Base-by-base conservation (phyloP, 208 protist species). In the Trypanosoma rangeli region DNA sequence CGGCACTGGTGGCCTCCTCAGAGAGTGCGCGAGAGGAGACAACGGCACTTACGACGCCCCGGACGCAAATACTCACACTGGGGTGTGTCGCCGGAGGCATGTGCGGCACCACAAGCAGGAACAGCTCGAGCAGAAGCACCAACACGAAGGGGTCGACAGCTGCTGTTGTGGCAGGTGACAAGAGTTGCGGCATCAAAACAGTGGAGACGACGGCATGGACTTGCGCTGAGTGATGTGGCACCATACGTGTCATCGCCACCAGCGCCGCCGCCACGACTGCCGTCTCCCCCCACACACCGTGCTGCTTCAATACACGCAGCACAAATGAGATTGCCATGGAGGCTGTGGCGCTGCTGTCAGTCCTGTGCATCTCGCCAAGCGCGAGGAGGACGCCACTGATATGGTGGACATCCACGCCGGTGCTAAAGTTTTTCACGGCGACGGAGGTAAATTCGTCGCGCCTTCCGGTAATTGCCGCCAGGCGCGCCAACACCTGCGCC, bases 301-400 rank as follows among this genome's bases (percentile, higher is more conserved):
- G 61, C 26, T 73, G 74, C n/a, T 70, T 72, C 39, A 83, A 67
- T 55, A 77, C 63, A 42, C 84, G 74, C 15, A 81, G 64, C 12
- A 87, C 61, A 62, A 89, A 73, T 29, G 83, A 90, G 46, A 81
- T 78, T 28, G 79, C 85, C 35, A 94, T 85, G 3, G 82, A 31
- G 31, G 71, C 49, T 20, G 70, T 64, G 39, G 60, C 44, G 16
- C 49, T 53, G 22, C 33, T 61, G 4, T 55, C 58, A 7, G 37
- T 22, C 24, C 56, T 37, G 62, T 81, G 76, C 63, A 76, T 65
- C 48, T 73, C 54, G n/a, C 70, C 76, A 5, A 81, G 62, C 22
- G 69, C 65, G 65, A 81, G 57, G 0, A 81, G 24, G 8, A 67
- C 61, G 20, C 70, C 76, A 26, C 80, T 53, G 83, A 78, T 13